These are phyloP conservation scores for Raffaelea ambrosiae DNA, from an alignment of 2,329 filamentous ascomycete species.

Conservation along the genomic window DNA sequence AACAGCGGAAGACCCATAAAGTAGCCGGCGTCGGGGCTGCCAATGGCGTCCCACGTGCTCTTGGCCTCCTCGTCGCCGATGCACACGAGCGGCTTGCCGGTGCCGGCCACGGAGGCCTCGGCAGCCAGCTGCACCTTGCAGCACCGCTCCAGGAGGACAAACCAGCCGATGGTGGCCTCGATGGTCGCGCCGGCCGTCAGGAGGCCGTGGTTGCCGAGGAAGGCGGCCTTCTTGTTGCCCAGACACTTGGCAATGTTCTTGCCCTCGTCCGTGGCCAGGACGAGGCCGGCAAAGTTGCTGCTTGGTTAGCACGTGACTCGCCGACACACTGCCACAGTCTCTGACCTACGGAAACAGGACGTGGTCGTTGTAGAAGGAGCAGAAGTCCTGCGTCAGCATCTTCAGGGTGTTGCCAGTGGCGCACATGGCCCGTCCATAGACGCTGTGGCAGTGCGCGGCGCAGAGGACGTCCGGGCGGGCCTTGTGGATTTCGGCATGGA, in stretches of 20 bases:
- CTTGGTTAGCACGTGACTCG: background rate
- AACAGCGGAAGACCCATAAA: constrained; percentile 16
- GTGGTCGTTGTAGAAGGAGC: constrained; percentile 46
- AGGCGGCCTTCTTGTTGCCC: constrained; percentile 38
- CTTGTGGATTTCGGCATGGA: constrained; percentile 35
- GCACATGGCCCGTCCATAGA: constrained; percentile 49
- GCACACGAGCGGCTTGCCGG: constrained; percentile 30
- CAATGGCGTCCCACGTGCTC: constrained; percentile 14
- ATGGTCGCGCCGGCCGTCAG: constrained; percentile 35
- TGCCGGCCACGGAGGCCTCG: constrained; percentile 51
- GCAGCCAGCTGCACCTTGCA: constrained; percentile 41
- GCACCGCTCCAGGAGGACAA: constrained; percentile 39
- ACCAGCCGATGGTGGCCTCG: constrained; percentile 45
- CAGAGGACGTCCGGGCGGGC: constrained; percentile 45
- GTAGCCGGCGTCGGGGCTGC: constrained; percentile 9
- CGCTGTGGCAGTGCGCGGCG: constrained; percentile 44
- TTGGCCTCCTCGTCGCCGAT: constrained; percentile 14
- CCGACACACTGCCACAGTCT: background rate
- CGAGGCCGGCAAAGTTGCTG: constrained; percentile 38
- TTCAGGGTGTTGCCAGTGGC: constrained; percentile 51
- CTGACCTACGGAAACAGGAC: constrained; percentile 25
- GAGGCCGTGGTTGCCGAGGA: constrained; percentile 48
- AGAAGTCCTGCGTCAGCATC: constrained; percentile 56
- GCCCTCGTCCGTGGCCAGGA: constrained; percentile 28
- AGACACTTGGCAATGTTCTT: constrained; percentile 36